Base-by-base conservation (phyloP, 2,329 filamentous ascomycete species). In the Beauveria sp. region DNA sequence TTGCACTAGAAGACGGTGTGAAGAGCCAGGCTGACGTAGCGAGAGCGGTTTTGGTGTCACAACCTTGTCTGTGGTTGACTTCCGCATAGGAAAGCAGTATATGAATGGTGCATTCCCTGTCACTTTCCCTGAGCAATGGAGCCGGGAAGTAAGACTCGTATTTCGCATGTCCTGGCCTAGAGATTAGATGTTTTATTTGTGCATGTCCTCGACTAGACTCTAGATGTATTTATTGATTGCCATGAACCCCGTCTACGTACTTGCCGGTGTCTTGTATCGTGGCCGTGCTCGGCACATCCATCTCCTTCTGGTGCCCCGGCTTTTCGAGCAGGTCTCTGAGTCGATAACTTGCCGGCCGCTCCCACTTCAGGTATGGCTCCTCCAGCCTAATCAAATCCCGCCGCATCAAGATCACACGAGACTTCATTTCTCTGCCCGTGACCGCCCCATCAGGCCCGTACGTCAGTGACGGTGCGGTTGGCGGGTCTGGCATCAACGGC, bases 401-500 rank as follows among this genome's bases (percentile, higher is more conserved):
- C 34, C 60, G 60, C 22, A 56, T 43, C 34, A 56, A 45, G 31
- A 62, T 43, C 14, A 31, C 20, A 24, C 18, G 7, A 52, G 52
- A 38, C 46, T 24, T 46, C 34, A 56, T 57, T 52, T 52, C 60
- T 16, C 14, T 57, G 22, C 46, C 53, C 26, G 45, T 56, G 34
- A 55, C 31, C 34, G 34, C 55, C 22, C 55, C 55, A 34, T 50
- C 48, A 31, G 49, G 49, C n/a, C 49, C 61, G 24, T 50, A 40
- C 31, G 22, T 40, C 49, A 60, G 45, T 48, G 24, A 31, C 12
- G 49, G 61, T 43, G 40, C 46, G 2, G 63, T 65, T 24, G 63
- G 64, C 24, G 31, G 42, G 12, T 64, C 61, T 0, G 65, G 65
- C 50, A 57, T 63, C 7, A 54, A 18, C 0, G 67, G 67, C 67